Conservation (phyloP, 1,284 basidiomycete species). For the Fomitopsis schrenkii region DNA sequence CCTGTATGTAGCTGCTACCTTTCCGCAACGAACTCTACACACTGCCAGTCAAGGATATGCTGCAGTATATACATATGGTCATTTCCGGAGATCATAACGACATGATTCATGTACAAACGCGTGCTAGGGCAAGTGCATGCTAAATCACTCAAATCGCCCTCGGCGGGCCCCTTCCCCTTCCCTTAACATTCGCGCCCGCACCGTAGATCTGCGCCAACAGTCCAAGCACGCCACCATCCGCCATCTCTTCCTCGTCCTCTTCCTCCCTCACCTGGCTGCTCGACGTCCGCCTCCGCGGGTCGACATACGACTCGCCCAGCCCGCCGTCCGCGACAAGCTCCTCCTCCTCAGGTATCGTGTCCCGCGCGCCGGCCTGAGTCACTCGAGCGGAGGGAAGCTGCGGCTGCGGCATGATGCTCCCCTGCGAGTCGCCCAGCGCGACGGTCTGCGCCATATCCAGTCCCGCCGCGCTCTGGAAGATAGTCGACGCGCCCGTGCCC, state of each 20-base stretch:
- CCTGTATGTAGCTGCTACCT: too few species aligned
- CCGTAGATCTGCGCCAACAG: constrained; percentile 78
- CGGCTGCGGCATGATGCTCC: constrained; percentile 34
- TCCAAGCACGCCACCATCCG: constrained; percentile 65
- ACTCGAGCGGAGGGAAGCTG: background rate
- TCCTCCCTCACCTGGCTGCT: constrained; percentile 43
- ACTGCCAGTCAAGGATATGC: too few species aligned
- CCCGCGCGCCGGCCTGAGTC: constrained; percentile 13
- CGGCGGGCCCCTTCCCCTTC: constrained; percentile 36
- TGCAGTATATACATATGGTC: background rate
- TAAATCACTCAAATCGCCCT: constrained; percentile 34
- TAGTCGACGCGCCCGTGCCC: constrained; percentile 31
- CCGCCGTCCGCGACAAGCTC: constrained; percentile 48
- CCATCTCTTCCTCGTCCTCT: constrained; percentile 56
- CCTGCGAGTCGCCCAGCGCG: constrained; percentile 69
- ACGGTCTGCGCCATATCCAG: constrained; percentile 60
- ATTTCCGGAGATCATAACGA: background rate
- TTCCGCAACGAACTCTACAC: too few species aligned
- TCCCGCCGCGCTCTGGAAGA: constrained; percentile 37
- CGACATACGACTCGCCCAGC: constrained; percentile 71
- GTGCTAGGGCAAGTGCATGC: background rate
- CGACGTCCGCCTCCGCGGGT: constrained; percentile 34
- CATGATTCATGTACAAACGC: background rate
- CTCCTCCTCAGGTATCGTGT: constrained; percentile 41
- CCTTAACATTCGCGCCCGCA: constrained; percentile 40